Evolutionary conservation across 306 rosid genomes (phyloP).

Genomic region (Glycine latifolia): DNA sequence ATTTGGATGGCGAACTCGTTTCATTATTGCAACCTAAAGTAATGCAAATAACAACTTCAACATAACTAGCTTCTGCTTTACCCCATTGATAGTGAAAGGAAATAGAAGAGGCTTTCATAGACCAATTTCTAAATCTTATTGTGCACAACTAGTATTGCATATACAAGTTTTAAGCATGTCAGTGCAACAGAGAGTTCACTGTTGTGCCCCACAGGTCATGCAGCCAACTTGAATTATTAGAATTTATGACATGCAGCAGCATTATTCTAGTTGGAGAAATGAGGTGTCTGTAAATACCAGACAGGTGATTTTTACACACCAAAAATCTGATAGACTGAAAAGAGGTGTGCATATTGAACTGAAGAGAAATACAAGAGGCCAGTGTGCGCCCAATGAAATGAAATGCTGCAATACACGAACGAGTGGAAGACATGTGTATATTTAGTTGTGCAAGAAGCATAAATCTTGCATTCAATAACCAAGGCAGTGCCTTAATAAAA

Average conservation of each 20-base stretch:
- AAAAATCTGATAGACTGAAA: background rate
- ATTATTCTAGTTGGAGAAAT: conserved; percentile 2
- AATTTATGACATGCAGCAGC: conserved; percentile 12
- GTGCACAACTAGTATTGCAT: conserved; percentile 30
- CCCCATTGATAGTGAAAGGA: background rate
- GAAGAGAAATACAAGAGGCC: background rate
- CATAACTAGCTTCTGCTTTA: conserved; percentile 15
- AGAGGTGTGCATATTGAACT: conserved; percentile 1
- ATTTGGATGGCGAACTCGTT: conserved; percentile 96
- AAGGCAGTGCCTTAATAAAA: background rate
- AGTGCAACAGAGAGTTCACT: background rate
- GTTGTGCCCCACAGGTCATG: conserved; percentile 9
- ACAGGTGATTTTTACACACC: background rate
- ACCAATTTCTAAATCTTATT: conserved; percentile 16
- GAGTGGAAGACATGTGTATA: background rate
- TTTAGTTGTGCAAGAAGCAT: background rate
- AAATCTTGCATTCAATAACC: background rate
- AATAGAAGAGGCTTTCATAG: background rate
- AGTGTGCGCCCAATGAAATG: background rate
- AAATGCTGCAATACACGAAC: background rate
- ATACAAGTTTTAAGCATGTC: conserved; percentile 16
- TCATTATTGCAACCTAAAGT: conserved; percentile 94
- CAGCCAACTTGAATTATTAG: conserved; percentile 1
- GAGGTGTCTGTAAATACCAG: background rate
- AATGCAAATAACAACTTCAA: conserved; percentile 40